phyloP scores from a whole-genome alignment of 306 rosid genomes.

The Medicago truncatula region DNA sequence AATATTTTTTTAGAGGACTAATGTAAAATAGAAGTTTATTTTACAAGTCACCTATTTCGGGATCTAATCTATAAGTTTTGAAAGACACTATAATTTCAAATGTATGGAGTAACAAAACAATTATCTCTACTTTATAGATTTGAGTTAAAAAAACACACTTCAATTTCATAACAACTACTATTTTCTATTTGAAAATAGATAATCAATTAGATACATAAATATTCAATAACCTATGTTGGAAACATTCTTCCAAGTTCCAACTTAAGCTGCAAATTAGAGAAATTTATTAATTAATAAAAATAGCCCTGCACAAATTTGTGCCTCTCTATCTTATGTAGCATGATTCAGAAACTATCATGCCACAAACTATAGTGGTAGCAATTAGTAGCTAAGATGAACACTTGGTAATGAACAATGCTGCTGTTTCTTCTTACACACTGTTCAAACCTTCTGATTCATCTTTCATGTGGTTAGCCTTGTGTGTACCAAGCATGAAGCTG shows the following conservation, averaged over 20 bases:
- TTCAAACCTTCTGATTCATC: constrained; percentile 67
- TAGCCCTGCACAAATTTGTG: constrained; percentile 11
- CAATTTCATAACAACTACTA: constrained; percentile 3
- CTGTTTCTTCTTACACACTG: constrained; percentile 50
- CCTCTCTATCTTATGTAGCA: constrained; percentile 33
- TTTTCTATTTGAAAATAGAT: constrained; percentile 29
- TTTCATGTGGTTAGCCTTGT: constrained; percentile 55
- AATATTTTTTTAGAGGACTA: too few relatives aligned
- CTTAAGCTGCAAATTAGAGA: constrained; percentile 23
- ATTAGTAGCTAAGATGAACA: constrained; percentile 9
- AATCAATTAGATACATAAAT: constrained; percentile 22
- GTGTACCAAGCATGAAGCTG: constrained; percentile 68
- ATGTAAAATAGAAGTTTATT: too few relatives aligned
- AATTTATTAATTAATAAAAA: constrained; percentile 21
- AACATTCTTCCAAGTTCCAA: constrained; percentile 31
- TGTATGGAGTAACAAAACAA: neutral
- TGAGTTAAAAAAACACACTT: neutral
- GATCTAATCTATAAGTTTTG: too few relatives aligned
- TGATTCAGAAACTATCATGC: constrained; percentile 43
- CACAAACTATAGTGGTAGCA: constrained; percentile 18
- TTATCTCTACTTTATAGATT: neutral
- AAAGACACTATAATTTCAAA: neutral
- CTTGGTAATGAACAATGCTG: constrained; percentile 11
- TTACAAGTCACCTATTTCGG: too few relatives aligned
- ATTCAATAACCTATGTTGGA: constrained; percentile 33